Conservation (phyloP, 352 stramenopile genomes). For the Globisporangium abappressorium region DNA sequence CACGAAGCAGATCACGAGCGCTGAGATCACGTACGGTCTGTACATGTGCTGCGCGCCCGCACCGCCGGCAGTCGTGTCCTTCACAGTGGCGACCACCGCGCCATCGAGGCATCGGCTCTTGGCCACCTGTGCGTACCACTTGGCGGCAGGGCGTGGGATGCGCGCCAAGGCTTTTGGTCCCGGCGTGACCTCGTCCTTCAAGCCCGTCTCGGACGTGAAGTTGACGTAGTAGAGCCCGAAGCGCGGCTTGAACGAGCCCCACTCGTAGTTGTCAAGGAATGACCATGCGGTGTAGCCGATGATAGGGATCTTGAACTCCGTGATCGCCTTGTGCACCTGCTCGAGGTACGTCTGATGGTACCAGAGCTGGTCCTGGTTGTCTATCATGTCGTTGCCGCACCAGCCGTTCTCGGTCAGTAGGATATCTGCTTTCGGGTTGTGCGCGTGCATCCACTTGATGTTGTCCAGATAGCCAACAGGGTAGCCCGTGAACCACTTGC, state of each 20-base stretch:
- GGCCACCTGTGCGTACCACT: slow-evolving; percentile 57
- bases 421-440: slow-evolving; percentile 35
- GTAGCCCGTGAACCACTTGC: slow-evolving; percentile 43
- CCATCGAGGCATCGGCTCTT: slow-evolving; percentile 58
- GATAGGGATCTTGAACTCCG: slow-evolving; percentile 46
- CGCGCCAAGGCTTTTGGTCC: slow-evolving; percentile 26
- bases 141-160: slow-evolving; percentile 40
- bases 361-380: slow-evolving; percentile 49
- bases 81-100: neutral
- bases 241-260: slow-evolving; percentile 68
- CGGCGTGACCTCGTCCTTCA: slow-evolving; percentile 23
- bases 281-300: slow-evolving; percentile 91
- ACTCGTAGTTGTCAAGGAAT: slow-evolving; percentile 96
- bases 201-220: slow-evolving; percentile 30
- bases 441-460: slow-evolving; percentile 38
- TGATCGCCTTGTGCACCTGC: slow-evolving; percentile 48
- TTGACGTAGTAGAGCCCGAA: slow-evolving; percentile 56
- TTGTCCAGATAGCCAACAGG: slow-evolving; percentile 36
- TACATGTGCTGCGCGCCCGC: neutral
- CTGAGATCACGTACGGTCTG: slow-evolving; percentile 3
- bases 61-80: neutral
- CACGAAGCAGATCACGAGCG: slow-evolving; percentile 23
- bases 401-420: slow-evolving; percentile 51
- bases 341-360: slow-evolving; percentile 46
- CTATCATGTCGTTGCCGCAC: slow-evolving; percentile 45